These are phyloP conservation scores for Alliaria petiolata DNA, from an alignment of 345 rosid species.

Conservation along the genomic window DNA sequence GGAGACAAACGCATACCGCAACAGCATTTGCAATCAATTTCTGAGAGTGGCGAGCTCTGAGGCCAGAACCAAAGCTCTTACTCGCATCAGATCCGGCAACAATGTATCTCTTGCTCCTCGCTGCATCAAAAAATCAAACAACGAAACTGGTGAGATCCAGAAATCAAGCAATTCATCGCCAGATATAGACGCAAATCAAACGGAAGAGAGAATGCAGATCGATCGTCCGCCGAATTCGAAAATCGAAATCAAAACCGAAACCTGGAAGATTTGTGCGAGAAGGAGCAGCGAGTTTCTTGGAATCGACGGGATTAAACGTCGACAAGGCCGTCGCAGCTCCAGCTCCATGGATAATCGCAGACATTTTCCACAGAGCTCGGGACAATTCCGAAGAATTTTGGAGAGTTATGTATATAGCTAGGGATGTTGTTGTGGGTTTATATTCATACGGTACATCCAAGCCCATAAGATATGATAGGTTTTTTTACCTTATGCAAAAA, in stretches of 20 bases:
- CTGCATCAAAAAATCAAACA: slow-evolving; percentile 33
- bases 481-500: too few relatives aligned
- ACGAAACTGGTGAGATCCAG: not conserved
- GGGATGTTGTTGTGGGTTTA: too few relatives aligned
- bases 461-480: too few relatives aligned
- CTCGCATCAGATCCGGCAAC: slow-evolving; percentile 64
- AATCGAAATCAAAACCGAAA: not conserved
- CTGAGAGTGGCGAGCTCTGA: slow-evolving; percentile 38
- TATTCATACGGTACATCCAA: too few relatives aligned
- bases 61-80: slow-evolving; percentile 33
- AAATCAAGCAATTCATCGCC: not conserved
- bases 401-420: not conserved
- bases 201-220: too few relatives aligned
- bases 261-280: slow-evolving; percentile 54
- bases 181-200: not conserved
- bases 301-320: slow-evolving; percentile 44
- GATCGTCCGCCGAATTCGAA: not conserved
- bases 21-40: slow-evolving; percentile 67
- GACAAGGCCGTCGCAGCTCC: slow-evolving; percentile 54
- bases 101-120: slow-evolving; percentile 39
- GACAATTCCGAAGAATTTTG: not conserved
- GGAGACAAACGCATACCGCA: slow-evolving; percentile 40
- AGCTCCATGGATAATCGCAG: slow-evolving; percentile 57
- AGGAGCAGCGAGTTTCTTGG: slow-evolving; percentile 40
- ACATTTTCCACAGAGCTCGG: slow-evolving; percentile 39